These are phyloP conservation scores for Aspergillus pseudoglaucus DNA, from an alignment of 2,329 filamentous ascomycete genomes.

Conservation along the genomic window DNA sequence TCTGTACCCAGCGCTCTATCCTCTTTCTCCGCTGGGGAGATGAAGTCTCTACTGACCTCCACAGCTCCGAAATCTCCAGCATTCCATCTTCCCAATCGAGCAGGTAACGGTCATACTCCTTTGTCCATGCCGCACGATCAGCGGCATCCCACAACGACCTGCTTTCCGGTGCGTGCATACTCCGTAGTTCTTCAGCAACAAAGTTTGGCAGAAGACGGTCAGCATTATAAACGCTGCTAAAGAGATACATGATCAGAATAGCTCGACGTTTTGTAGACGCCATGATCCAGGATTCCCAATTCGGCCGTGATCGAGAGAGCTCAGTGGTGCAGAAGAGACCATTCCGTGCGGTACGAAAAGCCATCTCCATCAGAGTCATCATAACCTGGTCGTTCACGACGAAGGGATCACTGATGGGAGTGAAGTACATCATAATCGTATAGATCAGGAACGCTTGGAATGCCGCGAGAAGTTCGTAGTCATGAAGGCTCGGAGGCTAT, in stretches of 20 bases:
- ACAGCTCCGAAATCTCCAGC: slow-evolving; percentile 48
- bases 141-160: slow-evolving; percentile 41
- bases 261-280: slow-evolving; percentile 49
- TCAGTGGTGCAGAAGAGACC: slow-evolving; percentile 45
- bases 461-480: slow-evolving; percentile 33
- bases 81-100: slow-evolving; percentile 37
- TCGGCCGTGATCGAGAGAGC: slow-evolving; percentile 31
- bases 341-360: slow-evolving; percentile 32
- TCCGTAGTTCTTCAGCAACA: slow-evolving; percentile 44
- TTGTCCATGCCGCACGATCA: slow-evolving; percentile 37
- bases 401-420: slow-evolving; percentile 14
- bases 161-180: slow-evolving; percentile 38
- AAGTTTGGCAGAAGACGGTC: slow-evolving; percentile 43
- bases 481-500: slow-evolving; percentile 8
- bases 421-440: slow-evolving; percentile 44
- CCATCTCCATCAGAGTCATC: slow-evolving; percentile 48
- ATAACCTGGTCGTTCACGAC: slow-evolving; percentile 39
- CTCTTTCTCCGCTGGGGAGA: slow-evolving; percentile 29
- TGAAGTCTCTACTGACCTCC: slow-evolving; percentile 35
- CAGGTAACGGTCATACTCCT: slow-evolving; percentile 38
- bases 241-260: slow-evolving; percentile 48
- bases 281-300: slow-evolving; percentile 51
- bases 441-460: slow-evolving; percentile 54
- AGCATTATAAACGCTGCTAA: slow-evolving; percentile 45
- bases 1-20: slow-evolving; percentile 46